Evolutionary conservation across 495 filamentous ascomycete genomes (phyloP), one percentile per base, ranked within the genome.

Genomic region (Neurospora terricola): DNA sequence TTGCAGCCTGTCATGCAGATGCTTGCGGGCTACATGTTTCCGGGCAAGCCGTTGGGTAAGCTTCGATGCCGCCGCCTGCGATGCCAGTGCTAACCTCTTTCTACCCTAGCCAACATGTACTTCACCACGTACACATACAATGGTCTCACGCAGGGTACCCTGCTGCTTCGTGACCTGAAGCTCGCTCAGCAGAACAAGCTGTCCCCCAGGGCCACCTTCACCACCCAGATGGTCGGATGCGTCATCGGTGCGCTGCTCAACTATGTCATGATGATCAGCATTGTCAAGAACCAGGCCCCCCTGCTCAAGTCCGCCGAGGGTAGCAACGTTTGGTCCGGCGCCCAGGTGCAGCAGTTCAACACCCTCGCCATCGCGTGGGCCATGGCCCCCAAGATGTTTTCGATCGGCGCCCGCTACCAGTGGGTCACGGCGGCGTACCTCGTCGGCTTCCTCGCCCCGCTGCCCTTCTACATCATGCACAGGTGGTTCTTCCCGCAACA

Each of bases 361-460:
- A 82, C 82, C 40, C 81, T 79, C 74, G 83, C 83, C 3, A 76
- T 75, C 14, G 79, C 82, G 1, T 84, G 83, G 83, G 82, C 82
- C 1, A 68, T 84, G n/a, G 82, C 83, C n/a, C 86, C 87, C 77
- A 38, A 73, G 1, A 82, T 87, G 71, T 83, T 88, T 0, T 84
- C 87, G 11, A 71, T 87, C 12, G 86, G 86, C 12, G 42, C 42
- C 42, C 42, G 42, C 42, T 45, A 45, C 42, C 42, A 45, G 9
- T 62, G 88, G 7, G 76, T 74, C 14, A 81, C 87, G 34, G 87
- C 87, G 0, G 78, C 77, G 36, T 82, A 27, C 11, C 38, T 80
- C 8, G 83, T 85, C 11, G 66, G 80, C 42, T 18, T 83, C 1
- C 86, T 88, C 74, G 81, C 3, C 70, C 27, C 37, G 21, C 16